Evolutionary conservation across 2,329 filamentous ascomycete genomes (phyloP).

Genomic region (Phaeoacremonium minimum): DNA sequence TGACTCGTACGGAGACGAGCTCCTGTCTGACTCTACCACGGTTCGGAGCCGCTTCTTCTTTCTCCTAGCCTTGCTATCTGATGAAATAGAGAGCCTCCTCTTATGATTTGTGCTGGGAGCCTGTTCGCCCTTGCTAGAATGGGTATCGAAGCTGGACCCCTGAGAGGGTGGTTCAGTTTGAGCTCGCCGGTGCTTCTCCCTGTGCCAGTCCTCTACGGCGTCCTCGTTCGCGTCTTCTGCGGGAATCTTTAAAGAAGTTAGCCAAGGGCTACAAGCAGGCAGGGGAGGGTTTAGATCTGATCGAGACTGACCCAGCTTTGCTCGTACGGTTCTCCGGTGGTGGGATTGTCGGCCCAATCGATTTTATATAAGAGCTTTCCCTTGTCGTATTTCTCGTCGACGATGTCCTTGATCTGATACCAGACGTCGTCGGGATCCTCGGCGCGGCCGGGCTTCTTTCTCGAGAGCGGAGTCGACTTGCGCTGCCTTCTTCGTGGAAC

Average conservation of each 20-base stretch:
- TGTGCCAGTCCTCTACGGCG: slow-evolving; percentile 22
- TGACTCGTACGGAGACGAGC: too few relatives aligned
- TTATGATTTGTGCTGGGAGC: too few relatives aligned
- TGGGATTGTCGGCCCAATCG: slow-evolving; percentile 51
- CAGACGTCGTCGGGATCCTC: slow-evolving; percentile 4
- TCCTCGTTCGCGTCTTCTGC: slow-evolving; percentile 19
- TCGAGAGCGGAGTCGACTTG: slow-evolving; percentile 13
- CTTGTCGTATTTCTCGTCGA: slow-evolving; percentile 25
- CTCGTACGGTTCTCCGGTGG: slow-evolving; percentile 39
- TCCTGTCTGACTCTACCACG: too few relatives aligned
- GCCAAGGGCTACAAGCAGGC: neutral
- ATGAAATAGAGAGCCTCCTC: too few relatives aligned
- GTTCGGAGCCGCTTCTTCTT: too few relatives aligned
- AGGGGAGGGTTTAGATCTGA: neutral
- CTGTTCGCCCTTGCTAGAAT: too few relatives aligned
- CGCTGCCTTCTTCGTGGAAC: neutral
- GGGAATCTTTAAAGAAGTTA: slow-evolving; percentile 14
- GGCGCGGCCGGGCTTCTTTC: slow-evolving; percentile 4
- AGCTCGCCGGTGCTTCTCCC: slow-evolving; percentile 10
- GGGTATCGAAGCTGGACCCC: too few relatives aligned
- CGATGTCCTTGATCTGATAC: slow-evolving; percentile 29
- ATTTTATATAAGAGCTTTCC: slow-evolving; percentile 41
- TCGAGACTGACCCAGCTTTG: slow-evolving; percentile 44
- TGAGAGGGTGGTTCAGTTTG: slow-evolving; percentile 6
- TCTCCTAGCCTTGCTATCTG: too few relatives aligned